A percentile compares a stretch with the other conserved stretches of the same genome.
Evolutionary conservation across 495 filamentous ascomycete species (phyloP).

Genomic region (Penicillium flavigenum): DNA sequence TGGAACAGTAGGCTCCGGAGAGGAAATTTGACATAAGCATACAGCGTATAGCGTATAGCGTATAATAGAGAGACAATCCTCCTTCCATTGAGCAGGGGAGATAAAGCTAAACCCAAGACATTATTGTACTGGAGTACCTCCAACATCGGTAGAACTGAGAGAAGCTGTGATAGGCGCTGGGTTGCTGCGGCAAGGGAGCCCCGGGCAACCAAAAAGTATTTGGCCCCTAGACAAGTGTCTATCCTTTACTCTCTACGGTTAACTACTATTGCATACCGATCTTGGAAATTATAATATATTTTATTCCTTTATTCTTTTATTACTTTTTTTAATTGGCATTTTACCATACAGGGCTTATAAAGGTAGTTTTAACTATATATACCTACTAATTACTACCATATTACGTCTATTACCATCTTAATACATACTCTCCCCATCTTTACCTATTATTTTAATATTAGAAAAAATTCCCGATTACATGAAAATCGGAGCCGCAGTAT

Average conservation of each 20-base stretch:
- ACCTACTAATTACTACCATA: background rate
- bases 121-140: too few relatives aligned
- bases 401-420: background rate
- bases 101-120: constrained; percentile 3
- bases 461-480: constrained; percentile 3
- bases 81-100: constrained; percentile 16
- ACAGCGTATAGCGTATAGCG: too few relatives aligned
- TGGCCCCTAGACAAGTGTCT: constrained; percentile 7
- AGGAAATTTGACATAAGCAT: background rate
- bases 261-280: background rate
- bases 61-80: constrained; percentile 1
- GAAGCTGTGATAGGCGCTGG: constrained; percentile 40
- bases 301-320: background rate
- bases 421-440: background rate
- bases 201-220: constrained; percentile 40
- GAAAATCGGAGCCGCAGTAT: constrained; percentile 5
- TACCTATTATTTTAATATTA: background rate
- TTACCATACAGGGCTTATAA: constrained; percentile 4
- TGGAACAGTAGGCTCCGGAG: constrained; percentile 13
- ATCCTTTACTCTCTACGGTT: constrained; percentile 7
- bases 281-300: background rate
- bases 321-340: background rate
- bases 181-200: constrained; percentile 50
- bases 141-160: too few relatives aligned
- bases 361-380: background rate